A percentile compares a stretch with the other conserved stretches of the same genome.
phyloP scores from a whole-genome alignment of 805 yeast genomes.

The Wickerhamiella australiensis region DNA sequence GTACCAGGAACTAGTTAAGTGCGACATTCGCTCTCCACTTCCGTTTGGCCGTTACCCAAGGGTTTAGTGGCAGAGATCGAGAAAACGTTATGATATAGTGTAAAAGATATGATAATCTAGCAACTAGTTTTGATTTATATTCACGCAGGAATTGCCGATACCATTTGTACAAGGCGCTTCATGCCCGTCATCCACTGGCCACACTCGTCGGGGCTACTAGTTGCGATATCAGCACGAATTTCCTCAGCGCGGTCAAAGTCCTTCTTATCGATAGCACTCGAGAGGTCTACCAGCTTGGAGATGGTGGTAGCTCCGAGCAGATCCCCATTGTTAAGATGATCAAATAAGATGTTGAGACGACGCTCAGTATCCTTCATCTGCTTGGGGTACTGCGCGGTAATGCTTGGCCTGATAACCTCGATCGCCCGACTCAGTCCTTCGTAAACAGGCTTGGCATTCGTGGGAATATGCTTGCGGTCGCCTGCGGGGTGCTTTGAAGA shows the following conservation, averaged over 20 bases:
- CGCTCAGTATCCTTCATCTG: slow-evolving; percentile 74
- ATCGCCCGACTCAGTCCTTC: slow-evolving; percentile 44
- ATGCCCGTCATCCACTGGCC: slow-evolving; percentile 93
- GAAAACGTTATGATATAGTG: neutral
- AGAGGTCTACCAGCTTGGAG: slow-evolving; percentile 39
- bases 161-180: slow-evolving; percentile 69
- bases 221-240: slow-evolving; percentile 41
- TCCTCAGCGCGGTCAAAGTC: slow-evolving; percentile 51
- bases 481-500: slow-evolving; percentile 40
- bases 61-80: too few relatives aligned
- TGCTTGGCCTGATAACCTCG: slow-evolving; percentile 51
- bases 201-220: slow-evolving; percentile 55
- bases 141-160: slow-evolving; percentile 18
- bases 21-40: too few relatives aligned
- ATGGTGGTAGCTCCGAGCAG: slow-evolving; percentile 33
- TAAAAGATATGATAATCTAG: neutral
- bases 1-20: neutral
- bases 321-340: slow-evolving; percentile 64
- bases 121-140: neutral
- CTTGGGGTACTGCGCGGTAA: slow-evolving; percentile 61
- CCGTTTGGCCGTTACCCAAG: too few relatives aligned
- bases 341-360: slow-evolving; percentile 64
- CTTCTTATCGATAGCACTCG: slow-evolving; percentile 38
- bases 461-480: slow-evolving; percentile 57
- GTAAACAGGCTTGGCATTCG: slow-evolving; percentile 44